Percentiles rank a stretch among this genome's conserved stretches.
Conservation (phyloP, 208 protist species). For the Wallacemonas sp. region DNA sequence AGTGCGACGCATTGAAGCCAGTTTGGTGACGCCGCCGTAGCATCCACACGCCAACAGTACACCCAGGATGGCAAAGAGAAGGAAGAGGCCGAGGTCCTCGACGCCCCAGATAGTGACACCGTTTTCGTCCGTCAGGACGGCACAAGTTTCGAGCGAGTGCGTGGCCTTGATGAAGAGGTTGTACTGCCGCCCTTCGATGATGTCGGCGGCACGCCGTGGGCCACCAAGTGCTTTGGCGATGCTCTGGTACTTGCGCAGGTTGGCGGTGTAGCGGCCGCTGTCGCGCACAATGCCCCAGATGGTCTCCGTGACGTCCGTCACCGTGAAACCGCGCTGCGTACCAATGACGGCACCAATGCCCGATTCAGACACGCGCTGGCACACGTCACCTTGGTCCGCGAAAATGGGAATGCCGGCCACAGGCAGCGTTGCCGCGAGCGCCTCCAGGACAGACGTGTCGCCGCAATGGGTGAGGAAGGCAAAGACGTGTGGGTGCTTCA, state of each 20-base stretch:
- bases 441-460: slow-evolving; percentile 43
- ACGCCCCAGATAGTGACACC: slow-evolving; percentile 12
- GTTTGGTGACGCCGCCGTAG: background rate
- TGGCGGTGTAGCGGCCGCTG: slow-evolving; percentile 9
- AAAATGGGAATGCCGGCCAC: slow-evolving; percentile 51
- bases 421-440: slow-evolving; percentile 39
- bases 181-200: slow-evolving; percentile 43
- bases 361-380: slow-evolving; percentile 47
- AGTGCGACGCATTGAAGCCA: background rate
- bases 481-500: slow-evolving; percentile 43
- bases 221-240: slow-evolving; percentile 36
- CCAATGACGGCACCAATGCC: slow-evolving; percentile 35
- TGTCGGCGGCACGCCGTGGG: slow-evolving; percentile 38
- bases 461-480: slow-evolving; percentile 55
- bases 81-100: slow-evolving; percentile 7
- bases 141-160: slow-evolving; percentile 33
- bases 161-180: slow-evolving; percentile 40
- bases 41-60: slow-evolving; percentile 10
- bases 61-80: slow-evolving; percentile 12
- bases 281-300: slow-evolving; percentile 17
- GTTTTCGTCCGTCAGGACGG: slow-evolving; percentile 10
- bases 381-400: slow-evolving; percentile 56
- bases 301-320: slow-evolving; percentile 23
- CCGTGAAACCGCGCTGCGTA: slow-evolving; percentile 30
- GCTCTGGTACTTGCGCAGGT: slow-evolving; percentile 25